Base-by-base conservation (phyloP, 2,329 filamentous ascomycete species). In the Beauveria sp. region DNA sequence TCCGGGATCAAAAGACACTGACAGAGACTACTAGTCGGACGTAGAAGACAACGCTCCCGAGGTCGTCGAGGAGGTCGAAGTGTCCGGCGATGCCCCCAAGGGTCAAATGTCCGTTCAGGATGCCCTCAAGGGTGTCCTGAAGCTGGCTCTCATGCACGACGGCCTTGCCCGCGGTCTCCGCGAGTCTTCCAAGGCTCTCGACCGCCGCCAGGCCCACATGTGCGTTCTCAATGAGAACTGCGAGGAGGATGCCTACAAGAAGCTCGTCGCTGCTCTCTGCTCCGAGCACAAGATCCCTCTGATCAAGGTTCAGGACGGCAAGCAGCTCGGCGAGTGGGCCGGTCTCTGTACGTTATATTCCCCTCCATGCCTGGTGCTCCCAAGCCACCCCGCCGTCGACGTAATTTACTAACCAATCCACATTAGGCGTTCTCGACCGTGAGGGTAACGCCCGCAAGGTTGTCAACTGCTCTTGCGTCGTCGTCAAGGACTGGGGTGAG, bases 201-300 rank as follows among this genome's bases (percentile, higher is more conserved):
- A 99, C 82, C 89, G 95, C 76, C 92, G 95, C 76, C 91, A 99
- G 84, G 95, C 95, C 65, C 95, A 99, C 85, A 98, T 99, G 93
- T 99, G 95, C 80, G 95, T 99, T 71, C 88, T 99, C 74, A 99
- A 99, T 88, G 95, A 99, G 88, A 89, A 90, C 70, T 99, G 95
- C 86, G 95, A 99, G 85, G 95, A 99, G 87, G 95, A 99, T 82
- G 93, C 95, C 70, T 99, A 99, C 87, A 99, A 99, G 92, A 99
- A 99, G 90, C 88, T 99, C 70, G 93, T 99, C 73, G 90, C 98
- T 71, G 95, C 95, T 66, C 90, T 99, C 65, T 99, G 95, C 90
- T 91, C 89, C 68, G 95, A 99, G 88, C 95, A 99, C 86, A 97
- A 97, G 88, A 99, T 99, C 74, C 95, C 95, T 69, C 84, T 99